Conservation (phyloP, 495 filamentous ascomycete genomes). For the Xylaria venustula region DNA sequence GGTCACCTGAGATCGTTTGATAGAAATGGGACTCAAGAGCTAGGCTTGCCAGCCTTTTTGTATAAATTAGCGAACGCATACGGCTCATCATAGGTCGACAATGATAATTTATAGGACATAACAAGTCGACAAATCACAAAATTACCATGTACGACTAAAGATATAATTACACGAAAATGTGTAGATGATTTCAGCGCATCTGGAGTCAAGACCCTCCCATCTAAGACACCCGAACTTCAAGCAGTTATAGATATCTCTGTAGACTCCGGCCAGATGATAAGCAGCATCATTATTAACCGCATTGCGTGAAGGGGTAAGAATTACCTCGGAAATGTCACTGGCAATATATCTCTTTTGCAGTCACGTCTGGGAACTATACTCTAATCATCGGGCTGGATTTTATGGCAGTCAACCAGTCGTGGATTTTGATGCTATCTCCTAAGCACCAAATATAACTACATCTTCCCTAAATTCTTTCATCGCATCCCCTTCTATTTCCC, state of each 20-base stretch:
- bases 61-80: background rate
- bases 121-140: background rate
- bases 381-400: no score
- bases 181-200: background rate
- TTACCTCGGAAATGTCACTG: no score
- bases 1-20: background rate
- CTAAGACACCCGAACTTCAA: background rate
- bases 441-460: no score
- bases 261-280: background rate
- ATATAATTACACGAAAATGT: background rate
- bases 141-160: background rate
- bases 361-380: no score
- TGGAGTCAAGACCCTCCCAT: background rate
- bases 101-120: no score
- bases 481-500: constrained; percentile 24
- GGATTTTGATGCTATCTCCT: no score
- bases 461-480: constrained; percentile 17
- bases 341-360: no score
- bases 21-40: background rate
- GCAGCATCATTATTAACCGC: no score
- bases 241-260: background rate
- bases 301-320: no score
- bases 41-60: background rate
- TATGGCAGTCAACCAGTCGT: no score
- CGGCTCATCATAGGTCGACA: background rate